Base-by-base conservation (phyloP, 306 rosid genomes). In the Ochetophila trinervis region DNA sequence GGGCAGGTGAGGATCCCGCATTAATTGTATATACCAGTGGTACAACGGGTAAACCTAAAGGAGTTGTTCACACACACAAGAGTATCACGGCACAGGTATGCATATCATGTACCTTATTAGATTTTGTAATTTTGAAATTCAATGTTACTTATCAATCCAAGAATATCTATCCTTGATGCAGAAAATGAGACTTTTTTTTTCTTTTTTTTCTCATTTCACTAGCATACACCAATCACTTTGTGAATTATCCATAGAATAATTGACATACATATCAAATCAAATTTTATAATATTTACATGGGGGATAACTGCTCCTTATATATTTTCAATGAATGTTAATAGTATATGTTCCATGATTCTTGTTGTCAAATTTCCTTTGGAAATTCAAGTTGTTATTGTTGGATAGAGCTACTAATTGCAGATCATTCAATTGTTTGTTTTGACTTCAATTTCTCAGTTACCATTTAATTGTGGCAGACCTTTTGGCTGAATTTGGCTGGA, bases 21-120 rank as follows among this genome's bases (percentile, higher is more conserved):
- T 78, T 93, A 66, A 81, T 93, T 56, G 71, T 93, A 66, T 89
- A 93, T 70, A 93, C 98, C 23, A 89, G 98, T 37, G 98, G 98
- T 45, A 93, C 98, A 57, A 93, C 98, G 4, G 98, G 98, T 65
- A 93, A 89, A 84, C 98, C 97, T 14, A 93, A 93, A 76, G 98
- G 98, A 69, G 98, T 83, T 74, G 96, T 93, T 66, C 98, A 93
- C 79, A 93, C 98, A 0, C 98, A 93, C 78, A 67, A 68, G 75
- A 83, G 97, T 83, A 84, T 93, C 51, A 54, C 75, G 70, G 76
- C 97, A 24, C 98, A 93, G 93, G 98, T 89, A 79, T 72, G 72
- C 23, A 16, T 45, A 48, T 40, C 57, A 50, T 60, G 54, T 75
- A 42, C 50, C 70, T 48, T 70, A 24, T 22, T 3, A 48, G 45